These are phyloP conservation scores for Dendrobium huoshanense DNA, from an alignment of 106 monocot species.

Conservation along the genomic window DNA sequence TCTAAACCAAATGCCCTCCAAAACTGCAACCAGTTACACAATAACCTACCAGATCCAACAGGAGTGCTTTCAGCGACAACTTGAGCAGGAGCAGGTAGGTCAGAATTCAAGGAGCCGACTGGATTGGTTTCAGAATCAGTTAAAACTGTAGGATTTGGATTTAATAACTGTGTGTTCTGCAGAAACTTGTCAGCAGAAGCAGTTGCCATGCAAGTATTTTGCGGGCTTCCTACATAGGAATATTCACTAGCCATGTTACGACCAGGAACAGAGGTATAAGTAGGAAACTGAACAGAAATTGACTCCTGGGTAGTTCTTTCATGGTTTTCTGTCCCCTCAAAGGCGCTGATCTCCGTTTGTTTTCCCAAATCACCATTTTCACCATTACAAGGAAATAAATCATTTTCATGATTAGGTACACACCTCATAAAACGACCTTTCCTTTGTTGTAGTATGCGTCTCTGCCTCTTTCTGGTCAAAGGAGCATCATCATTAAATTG, in stretches of 20 bases:
- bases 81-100: slow-evolving; percentile 87
- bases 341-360: slow-evolving; percentile 17
- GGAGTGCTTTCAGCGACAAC: slow-evolving; percentile 86
- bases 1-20: slow-evolving; percentile 95
- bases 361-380: slow-evolving; percentile 29
- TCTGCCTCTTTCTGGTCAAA: slow-evolving; percentile 62
- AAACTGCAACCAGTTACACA: slow-evolving; percentile 95
- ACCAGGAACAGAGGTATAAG: slow-evolving; percentile 22
- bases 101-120: slow-evolving; percentile 38
- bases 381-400: slow-evolving; percentile 19
- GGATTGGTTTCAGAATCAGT: slow-evolving; percentile 35
- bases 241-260: slow-evolving; percentile 27
- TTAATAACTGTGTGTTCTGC: slow-evolving; percentile 15
- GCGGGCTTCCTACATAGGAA: slow-evolving; percentile 14
- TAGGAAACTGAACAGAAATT: slow-evolving; percentile 26
- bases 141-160: slow-evolving; percentile 23
- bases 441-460: slow-evolving; percentile 74
- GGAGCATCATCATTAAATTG: slow-evolving; percentile 49
- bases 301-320: slow-evolving; percentile 30
- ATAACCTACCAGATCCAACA: slow-evolving; percentile 89
- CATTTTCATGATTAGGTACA: slow-evolving; percentile 19
- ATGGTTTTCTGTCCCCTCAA: slow-evolving; percentile 16
- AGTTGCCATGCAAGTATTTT: slow-evolving; percentile 23
- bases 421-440: slow-evolving; percentile 38
- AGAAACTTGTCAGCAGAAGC: slow-evolving; percentile 22